These are phyloP conservation scores for Acacia concinna DNA, from an alignment of 331 rosid species.

Conservation along the genomic window DNA sequence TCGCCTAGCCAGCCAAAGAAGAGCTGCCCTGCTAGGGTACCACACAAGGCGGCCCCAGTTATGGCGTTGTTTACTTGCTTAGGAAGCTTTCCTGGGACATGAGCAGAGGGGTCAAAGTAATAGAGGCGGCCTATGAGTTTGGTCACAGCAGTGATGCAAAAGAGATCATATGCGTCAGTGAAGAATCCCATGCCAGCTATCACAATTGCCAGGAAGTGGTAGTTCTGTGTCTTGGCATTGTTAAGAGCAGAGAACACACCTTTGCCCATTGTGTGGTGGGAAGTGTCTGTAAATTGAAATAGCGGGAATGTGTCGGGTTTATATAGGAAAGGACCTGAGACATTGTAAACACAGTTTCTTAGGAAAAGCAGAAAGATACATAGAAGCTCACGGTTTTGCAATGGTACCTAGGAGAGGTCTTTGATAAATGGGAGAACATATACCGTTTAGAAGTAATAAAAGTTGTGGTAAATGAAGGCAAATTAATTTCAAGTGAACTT, in stretches of 20 bases:
- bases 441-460: neutral
- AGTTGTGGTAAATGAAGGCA: neutral
- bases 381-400: slow-evolving; percentile 21
- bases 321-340: slow-evolving; percentile 31
- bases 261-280: slow-evolving; percentile 32
- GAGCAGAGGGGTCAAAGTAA: slow-evolving; percentile 33
- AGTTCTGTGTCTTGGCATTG: slow-evolving; percentile 53
- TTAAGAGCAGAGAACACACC: slow-evolving; percentile 47
- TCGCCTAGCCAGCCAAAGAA: slow-evolving; percentile 85
- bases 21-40: slow-evolving; percentile 60
- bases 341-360: slow-evolving; percentile 4
- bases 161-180: slow-evolving; percentile 78
- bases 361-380: slow-evolving; percentile 6
- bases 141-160: slow-evolving; percentile 67
- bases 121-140: slow-evolving; percentile 74
- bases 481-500: neutral
- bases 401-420: slow-evolving; percentile 20
- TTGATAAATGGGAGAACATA: slow-evolving; percentile 28
- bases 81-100: slow-evolving; percentile 59
- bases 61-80: slow-evolving; percentile 55
- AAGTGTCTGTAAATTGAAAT: slow-evolving; percentile 6
- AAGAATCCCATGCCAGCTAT: slow-evolving; percentile 84
- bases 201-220: slow-evolving; percentile 56
- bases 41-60: slow-evolving; percentile 70
- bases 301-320: slow-evolving; percentile 1